Base-by-base conservation (phyloP, 441 rosid species). In the Pelargonium fulgidum region DNA sequence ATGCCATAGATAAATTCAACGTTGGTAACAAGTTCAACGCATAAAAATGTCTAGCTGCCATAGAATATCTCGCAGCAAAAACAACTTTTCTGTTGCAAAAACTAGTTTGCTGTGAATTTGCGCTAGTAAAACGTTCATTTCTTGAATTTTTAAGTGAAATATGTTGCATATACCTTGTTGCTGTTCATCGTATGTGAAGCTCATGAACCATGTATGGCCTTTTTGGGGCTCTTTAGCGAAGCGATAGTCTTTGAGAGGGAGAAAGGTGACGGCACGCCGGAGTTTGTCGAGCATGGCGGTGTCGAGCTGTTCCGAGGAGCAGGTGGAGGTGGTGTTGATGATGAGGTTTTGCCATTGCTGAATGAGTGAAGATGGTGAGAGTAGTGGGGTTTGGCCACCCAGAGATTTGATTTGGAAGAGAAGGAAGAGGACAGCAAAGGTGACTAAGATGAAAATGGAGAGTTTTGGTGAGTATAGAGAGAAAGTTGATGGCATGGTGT, bases 191-290 rank as follows among this genome's bases (percentile, higher is more conserved):
- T 78, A 77, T 42, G 77, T 66, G 0, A 82, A 75, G 85, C 87
- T 85, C 85, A 85, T 80, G 72, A 83, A 85, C 89, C 87, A 80
- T n/a, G 86, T 83, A 77, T 76, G 70, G 1, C 81, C 82, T 11
- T 52, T 68, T 81, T 64, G 79, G 64, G 86, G 80, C 1, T 73
- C 73, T 20, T 71, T 56, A 12, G 80, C 72, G 16, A 75, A 77
- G 19, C 83, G 66, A 17, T 78, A 72, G 69, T 81, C 85, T 74
- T 83, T 80, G 56, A 85, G 83, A 17, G 89, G 89, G 8, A 80
- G 79, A 76, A 79, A 85, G 33, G 81, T 79, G 68, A 79, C 70
- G 0, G 84, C 72, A 67, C 77, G 82, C 41, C 67, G 78, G 29
- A 81, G 81, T 78, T 77, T 77, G 59, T 52, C 59, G 50, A 52